A percentile compares a stretch with the other conserved stretches of the same genome.
These are phyloP conservation scores for Neocucurbitaria cava DNA, from an alignment of 2,329 filamentous ascomycete species.

Conservation along the genomic window DNA sequence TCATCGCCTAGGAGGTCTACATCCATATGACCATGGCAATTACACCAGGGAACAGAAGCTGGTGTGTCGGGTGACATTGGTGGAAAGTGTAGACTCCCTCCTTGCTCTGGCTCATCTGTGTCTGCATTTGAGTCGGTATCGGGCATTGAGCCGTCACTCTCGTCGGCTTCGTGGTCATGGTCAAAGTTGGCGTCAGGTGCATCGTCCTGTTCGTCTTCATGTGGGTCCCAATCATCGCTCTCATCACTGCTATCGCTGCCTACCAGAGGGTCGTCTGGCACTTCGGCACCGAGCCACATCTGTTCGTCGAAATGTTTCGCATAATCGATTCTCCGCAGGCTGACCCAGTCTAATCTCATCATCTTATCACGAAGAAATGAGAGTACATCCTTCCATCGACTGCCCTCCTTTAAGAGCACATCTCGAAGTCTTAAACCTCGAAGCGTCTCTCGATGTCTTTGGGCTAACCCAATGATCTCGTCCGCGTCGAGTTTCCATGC, in stretches of 20 bases:
- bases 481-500: conserved; percentile 67
- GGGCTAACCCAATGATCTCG: conserved; percentile 66
- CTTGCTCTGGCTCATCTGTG: conserved; percentile 47
- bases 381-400: conserved; percentile 68
- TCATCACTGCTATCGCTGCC: conserved; percentile 54
- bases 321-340: conserved; percentile 68
- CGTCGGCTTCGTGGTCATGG: conserved; percentile 41
- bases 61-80: conserved; percentile 55
- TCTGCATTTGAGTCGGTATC: conserved; percentile 44
- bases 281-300: conserved; percentile 55
- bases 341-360: conserved; percentile 66
- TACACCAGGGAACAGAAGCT: conserved; percentile 56
- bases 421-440: conserved; percentile 66
- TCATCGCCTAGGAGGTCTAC: conserved; percentile 58
- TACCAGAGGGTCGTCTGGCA: conserved; percentile 54
- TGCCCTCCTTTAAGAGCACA: conserved; percentile 66
- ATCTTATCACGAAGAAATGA: conserved; percentile 63
- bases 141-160: conserved; percentile 42
- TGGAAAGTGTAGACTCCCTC: conserved; percentile 55
- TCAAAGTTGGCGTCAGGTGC: conserved; percentile 26
- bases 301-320: conserved; percentile 60
- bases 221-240: conserved; percentile 44
- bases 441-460: conserved; percentile 63
- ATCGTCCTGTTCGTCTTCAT: conserved; percentile 38
- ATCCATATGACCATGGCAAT: conserved; percentile 52